Evolutionary conservation across 176 grass and related monocot genomes (phyloP), one percentile per base, ranked within the genome.

Genomic region (Oryza punctata): DNA sequence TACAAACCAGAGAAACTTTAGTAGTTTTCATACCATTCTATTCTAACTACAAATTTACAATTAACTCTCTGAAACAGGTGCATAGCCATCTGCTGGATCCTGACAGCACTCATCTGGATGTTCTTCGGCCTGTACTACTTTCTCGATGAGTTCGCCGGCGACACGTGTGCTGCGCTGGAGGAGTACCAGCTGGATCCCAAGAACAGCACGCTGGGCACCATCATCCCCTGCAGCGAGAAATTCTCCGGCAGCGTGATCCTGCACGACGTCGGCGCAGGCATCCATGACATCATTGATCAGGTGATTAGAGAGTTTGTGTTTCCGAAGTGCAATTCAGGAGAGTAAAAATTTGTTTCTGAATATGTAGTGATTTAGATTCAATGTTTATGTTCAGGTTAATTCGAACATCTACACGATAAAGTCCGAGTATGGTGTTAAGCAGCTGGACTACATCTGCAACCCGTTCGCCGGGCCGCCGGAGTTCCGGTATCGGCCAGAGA

Each of bases 111-210:
- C 63, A 83, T 96, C 45, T 99, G 89, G 96, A 83, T 89, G 80
- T 94, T 90, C 85, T 95, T 96, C 4, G 89, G 91, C 32, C 68
- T 96, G 60, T 99, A 99, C 85, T 96, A 90, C 83, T 96, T 95
- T 89, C 84, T 99, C 43, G 87, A 86, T 43, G 80, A 94, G 89
- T 94, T 99, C 43, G 84, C 85, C 30, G 83, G 85, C 50, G 96
- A 96, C 89, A 96, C 91, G 1, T 99, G 96, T 18, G 54, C 82
- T 0, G 93, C 89, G 6, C 89, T 99, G 25, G 76, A 92, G 4
- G 89, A 96, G 79, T 99, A 99, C 80, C 91, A 92, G 85, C 74
- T 92, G 78, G 87, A 92, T 49, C 87, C 93, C 6, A 83, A 87
- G 77, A 96, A 90, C 88, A 96, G 93, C 83, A 99, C 93, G 65